Conservation (phyloP, 768 basidiomycete genomes). For the Psilocybe tampanensis region DNA sequence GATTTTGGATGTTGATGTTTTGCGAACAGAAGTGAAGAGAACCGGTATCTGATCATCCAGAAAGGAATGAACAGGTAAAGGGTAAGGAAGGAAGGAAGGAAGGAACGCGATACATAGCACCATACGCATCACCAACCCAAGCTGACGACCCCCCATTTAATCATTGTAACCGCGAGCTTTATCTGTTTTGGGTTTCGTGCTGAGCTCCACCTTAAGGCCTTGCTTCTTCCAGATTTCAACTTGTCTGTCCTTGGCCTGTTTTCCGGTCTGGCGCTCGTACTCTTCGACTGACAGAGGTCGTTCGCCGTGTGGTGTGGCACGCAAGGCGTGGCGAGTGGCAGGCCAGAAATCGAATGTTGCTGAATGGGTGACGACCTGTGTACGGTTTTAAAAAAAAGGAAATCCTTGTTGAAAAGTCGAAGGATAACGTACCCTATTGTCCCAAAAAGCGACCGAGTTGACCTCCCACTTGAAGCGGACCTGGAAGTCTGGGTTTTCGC, state of each 20-base stretch:
- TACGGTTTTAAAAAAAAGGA: not conserved
- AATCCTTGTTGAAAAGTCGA: not conserved
- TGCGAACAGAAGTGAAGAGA: no score
- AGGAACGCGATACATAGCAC: not conserved
- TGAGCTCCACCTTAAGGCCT: conserved; percentile 47
- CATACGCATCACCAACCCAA: not conserved
- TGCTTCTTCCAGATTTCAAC: conserved; percentile 71
- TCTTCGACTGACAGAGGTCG: conserved; percentile 74
- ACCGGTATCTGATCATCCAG: no score
- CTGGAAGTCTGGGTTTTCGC: conserved; percentile 71
- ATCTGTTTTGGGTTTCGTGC: conserved; percentile 27
- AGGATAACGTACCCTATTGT: conserved; percentile 62
- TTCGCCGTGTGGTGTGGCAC: conserved; percentile 83
- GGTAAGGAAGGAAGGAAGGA: not conserved
- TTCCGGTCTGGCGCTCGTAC: conserved; percentile 65
- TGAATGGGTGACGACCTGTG: conserved; percentile 72
- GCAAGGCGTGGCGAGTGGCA: conserved; percentile 72
- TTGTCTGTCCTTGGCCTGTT: conserved; percentile 73
- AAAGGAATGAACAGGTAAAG: no score
- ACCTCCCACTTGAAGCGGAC: conserved; percentile 79
- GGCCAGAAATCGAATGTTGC: conserved; percentile 88
- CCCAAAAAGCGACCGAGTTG: conserved; percentile 85
- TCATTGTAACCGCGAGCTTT: conserved; percentile 65
- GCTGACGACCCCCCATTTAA: conserved; percentile 28
- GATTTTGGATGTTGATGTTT: not conserved